Conservation (phyloP, 2,329 filamentous ascomycete genomes). For the Falciphora oryzae region DNA sequence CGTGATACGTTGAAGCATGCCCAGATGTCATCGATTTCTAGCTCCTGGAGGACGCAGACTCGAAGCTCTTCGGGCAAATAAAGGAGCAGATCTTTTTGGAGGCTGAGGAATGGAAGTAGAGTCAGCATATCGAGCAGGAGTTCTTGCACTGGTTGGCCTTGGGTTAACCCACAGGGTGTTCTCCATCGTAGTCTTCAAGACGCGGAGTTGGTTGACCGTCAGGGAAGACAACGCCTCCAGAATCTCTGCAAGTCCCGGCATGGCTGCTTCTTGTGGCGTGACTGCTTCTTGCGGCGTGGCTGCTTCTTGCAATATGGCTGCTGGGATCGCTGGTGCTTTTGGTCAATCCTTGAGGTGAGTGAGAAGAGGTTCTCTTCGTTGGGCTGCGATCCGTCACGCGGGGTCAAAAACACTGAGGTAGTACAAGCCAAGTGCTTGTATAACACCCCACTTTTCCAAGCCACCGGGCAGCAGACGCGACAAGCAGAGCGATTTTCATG, state of each 20-base stretch:
- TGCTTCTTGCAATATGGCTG: not conserved
- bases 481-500: no score
- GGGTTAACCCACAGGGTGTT: not conserved
- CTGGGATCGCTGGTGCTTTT: no score
- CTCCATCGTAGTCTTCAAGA: not conserved
- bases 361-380: no score
- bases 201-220: not conserved
- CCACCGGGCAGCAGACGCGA: no score
- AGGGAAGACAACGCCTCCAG: not conserved
- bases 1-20: slow-evolving; percentile 16
- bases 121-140: no score
- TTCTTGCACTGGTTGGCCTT: not conserved
- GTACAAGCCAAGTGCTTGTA: no score
- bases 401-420: no score
- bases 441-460: no score
- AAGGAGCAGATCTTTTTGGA: slow-evolving; percentile 15
- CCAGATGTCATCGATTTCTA: slow-evolving; percentile 15
- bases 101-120: not conserved
- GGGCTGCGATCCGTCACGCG: no score
- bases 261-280: not conserved
- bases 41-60: slow-evolving; percentile 12
- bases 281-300: not conserved
- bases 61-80: slow-evolving; percentile 17
- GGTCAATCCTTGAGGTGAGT: no score
- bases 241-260: not conserved